Evolutionary conservation across 768 basidiomycete species (phyloP).

Genomic region (Lanmaoa pseudosensibilis): DNA sequence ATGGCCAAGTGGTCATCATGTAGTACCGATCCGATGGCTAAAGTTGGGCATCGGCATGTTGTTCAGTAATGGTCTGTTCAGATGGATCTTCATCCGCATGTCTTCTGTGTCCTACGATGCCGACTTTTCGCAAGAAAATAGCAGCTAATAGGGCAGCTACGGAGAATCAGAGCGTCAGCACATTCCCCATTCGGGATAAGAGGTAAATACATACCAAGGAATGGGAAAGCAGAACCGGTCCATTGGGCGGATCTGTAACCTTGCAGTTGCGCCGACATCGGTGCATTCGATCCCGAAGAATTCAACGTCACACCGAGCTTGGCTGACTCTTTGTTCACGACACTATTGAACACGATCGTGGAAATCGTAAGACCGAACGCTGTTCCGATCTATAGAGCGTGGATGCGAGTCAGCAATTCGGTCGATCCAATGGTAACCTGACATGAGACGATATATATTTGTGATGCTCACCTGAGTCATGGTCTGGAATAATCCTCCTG

Average conservation of each 20-base stretch:
- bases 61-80: slow-evolving; percentile 24
- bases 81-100: slow-evolving; percentile 9
- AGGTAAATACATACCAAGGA: slow-evolving; percentile 43
- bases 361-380: slow-evolving; percentile 70
- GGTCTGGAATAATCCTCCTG: slow-evolving; percentile 76
- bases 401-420: neutral
- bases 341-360: slow-evolving; percentile 67
- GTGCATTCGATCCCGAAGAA: slow-evolving; percentile 30
- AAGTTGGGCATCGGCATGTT: neutral
- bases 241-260: slow-evolving; percentile 68
- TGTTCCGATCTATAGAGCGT: slow-evolving; percentile 52
- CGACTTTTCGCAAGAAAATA: slow-evolving; percentile 41
- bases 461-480: slow-evolving; percentile 58
- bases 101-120: slow-evolving; percentile 37
- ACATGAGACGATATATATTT: neutral
- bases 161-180: neutral
- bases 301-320: slow-evolving; percentile 34
- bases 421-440: neutral
- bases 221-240: slow-evolving; percentile 60
- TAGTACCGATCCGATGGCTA: slow-evolving; percentile 2
- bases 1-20: neutral
- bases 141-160: slow-evolving; percentile 34
- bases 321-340: slow-evolving; percentile 37
- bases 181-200: neutral
- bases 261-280: slow-evolving; percentile 39